Percentiles rank a stretch among this genome's conserved stretches.
These are phyloP conservation scores for Rhizopogon roseolus DNA, from an alignment of 768 basidiomycete genomes.

Conservation along the genomic window DNA sequence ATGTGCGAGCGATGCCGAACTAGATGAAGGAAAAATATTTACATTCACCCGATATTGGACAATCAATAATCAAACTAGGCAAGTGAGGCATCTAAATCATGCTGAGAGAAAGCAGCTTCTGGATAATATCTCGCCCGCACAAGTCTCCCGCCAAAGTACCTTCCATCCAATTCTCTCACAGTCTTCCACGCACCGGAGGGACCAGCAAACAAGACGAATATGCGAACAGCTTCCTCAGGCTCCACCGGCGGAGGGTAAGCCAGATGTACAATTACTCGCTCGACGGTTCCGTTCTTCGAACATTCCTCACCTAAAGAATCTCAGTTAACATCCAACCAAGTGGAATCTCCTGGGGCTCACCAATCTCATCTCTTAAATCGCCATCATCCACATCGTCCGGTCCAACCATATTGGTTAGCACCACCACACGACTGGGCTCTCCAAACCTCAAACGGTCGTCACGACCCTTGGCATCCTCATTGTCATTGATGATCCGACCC, in stretches of 20 bases:
- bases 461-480: slow-evolving; percentile 72
- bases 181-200: slow-evolving; percentile 96
- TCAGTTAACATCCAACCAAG: background rate
- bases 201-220: slow-evolving; percentile 89
- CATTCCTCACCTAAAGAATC: slow-evolving; percentile 73
- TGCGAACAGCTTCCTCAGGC: slow-evolving; percentile 79
- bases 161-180: slow-evolving; percentile 86
- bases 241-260: slow-evolving; percentile 62
- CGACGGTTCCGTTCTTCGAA: slow-evolving; percentile 86
- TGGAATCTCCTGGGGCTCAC: slow-evolving; percentile 34
- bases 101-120: slow-evolving; percentile 48
- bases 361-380: slow-evolving; percentile 84
- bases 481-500: slow-evolving; percentile 88
- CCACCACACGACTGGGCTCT: slow-evolving; percentile 84
- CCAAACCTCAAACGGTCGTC: slow-evolving; percentile 83
- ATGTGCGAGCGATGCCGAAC: too few species aligned
- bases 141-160: slow-evolving; percentile 84
- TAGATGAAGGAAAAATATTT: too few species aligned
- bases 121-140: slow-evolving; percentile 83
- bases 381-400: slow-evolving; percentile 81
- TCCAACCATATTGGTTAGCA: slow-evolving; percentile 87
- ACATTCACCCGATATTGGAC: too few species aligned
- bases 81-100: slow-evolving; percentile 45
- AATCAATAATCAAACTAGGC: slow-evolving; percentile 11
- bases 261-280: slow-evolving; percentile 81